These are phyloP conservation scores for Hura crepitans DNA, from an alignment of 441 rosid genomes.

Conservation along the genomic window DNA sequence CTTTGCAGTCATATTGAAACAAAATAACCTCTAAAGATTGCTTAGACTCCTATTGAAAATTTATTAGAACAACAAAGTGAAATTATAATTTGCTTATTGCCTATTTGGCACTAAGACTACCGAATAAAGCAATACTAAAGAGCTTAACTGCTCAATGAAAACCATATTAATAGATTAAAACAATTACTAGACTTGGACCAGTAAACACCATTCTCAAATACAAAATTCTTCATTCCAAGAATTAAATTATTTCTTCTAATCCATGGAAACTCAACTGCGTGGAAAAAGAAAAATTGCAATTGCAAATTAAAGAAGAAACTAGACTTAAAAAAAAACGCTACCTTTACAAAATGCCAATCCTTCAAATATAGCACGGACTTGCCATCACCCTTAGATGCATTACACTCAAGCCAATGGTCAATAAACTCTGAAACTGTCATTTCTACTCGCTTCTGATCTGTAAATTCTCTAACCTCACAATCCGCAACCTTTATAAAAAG, in stretches of 20 bases:
- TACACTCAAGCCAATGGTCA: constrained; percentile 41
- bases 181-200: background rate
- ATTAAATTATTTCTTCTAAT: background rate
- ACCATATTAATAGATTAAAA: background rate
- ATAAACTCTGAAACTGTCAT: constrained; percentile 76
- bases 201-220: background rate
- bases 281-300: background rate
- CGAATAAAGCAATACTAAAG: background rate
- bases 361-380: constrained; percentile 64
- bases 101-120: background rate
- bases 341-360: constrained; percentile 98
- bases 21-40: background rate
- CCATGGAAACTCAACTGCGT: background rate
- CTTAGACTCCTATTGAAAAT: background rate
- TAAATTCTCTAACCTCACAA: constrained; percentile 65
- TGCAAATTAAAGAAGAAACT: background rate
- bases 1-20: background rate
- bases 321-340: constrained; percentile 12
- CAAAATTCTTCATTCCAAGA: background rate
- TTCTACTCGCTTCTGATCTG: constrained; percentile 82
- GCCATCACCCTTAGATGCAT: constrained; percentile 23
- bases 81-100: background rate
- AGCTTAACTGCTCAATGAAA: background rate
- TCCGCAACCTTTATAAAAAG: constrained; percentile 64
- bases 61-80: background rate